A percentile compares a stretch with the other conserved stretches of the same genome.
Conservation (phyloP, 371 early-diverging fungal species). For the Rhizomucor pusillus region DNA sequence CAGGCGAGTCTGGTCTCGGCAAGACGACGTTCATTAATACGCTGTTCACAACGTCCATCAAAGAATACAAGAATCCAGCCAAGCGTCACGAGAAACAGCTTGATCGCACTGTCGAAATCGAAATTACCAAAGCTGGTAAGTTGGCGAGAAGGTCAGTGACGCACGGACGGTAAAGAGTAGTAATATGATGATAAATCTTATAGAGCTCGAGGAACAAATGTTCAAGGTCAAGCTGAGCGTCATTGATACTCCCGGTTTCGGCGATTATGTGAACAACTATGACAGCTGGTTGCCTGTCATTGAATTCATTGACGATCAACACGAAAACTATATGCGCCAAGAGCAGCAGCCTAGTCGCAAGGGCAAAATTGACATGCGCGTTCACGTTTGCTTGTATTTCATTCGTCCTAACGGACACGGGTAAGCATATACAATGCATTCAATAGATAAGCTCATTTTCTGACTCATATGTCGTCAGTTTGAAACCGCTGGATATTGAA, state of each 20-base stretch:
- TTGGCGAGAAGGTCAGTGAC: too few species aligned
- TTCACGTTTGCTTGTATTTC: slow-evolving; percentile 94
- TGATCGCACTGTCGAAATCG: slow-evolving; percentile 81
- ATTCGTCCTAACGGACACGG: slow-evolving; percentile 89
- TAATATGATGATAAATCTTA: not conserved
- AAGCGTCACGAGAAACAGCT: slow-evolving; percentile 56
- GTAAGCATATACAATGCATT: slow-evolving; percentile 38
- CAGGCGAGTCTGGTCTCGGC: slow-evolving; percentile 52
- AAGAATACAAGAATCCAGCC: slow-evolving; percentile 59
- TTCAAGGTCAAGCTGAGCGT: slow-evolving; percentile 92
- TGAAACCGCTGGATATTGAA: slow-evolving; percentile 88
- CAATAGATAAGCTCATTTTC: too few species aligned
- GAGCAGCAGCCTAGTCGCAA: slow-evolving; percentile 60
- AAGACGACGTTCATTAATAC: slow-evolving; percentile 89
- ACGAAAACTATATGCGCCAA: slow-evolving; percentile 85
- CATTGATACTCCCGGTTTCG: slow-evolving; percentile 91
- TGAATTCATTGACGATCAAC: slow-evolving; percentile 92
- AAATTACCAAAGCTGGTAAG: slow-evolving; percentile 36
- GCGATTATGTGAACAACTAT: slow-evolving; percentile 80
- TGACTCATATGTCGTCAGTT: slow-evolving; percentile 32
- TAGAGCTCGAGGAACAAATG: slow-evolving; percentile 95
- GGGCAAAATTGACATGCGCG: slow-evolving; percentile 67
- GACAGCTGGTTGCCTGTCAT: slow-evolving; percentile 75
- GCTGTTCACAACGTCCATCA: slow-evolving; percentile 69
- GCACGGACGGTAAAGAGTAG: too few species aligned